Evolutionary conservation across 1,284 basidiomycete genomes (phyloP).

Genomic region (Leccinum variabile): DNA sequence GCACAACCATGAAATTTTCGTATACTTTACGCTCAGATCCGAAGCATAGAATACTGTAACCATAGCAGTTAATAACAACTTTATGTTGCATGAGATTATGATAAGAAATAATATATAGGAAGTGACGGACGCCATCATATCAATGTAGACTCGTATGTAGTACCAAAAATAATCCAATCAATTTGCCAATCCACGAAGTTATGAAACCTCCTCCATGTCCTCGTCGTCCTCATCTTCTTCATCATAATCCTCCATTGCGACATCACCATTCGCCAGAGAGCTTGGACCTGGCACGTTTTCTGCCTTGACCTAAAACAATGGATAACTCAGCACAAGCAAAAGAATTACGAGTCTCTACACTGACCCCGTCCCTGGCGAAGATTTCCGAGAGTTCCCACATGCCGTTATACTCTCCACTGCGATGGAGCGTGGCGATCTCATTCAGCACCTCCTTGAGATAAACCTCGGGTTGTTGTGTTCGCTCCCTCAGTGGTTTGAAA

Average conservation of each 20-base stretch:
- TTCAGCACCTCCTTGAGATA: constrained; percentile 87
- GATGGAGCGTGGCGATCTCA: constrained; percentile 81
- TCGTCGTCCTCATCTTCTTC: constrained; percentile 42
- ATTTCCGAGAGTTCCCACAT: constrained; percentile 48
- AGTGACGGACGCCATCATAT: no score
- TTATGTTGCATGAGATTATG: no score
- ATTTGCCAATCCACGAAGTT: not conserved
- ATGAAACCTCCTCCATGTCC: constrained; percentile 59
- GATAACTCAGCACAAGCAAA: constrained; percentile 32
- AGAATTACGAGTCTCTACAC: constrained; percentile 25
- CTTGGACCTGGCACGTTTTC: constrained; percentile 53
- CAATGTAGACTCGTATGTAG: not conserved
- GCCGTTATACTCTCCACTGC: constrained; percentile 74
- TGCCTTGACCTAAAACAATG: constrained; percentile 49
- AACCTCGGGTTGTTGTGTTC: constrained; percentile 87
- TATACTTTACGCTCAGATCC: no score
- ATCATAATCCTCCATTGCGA: constrained; percentile 45
- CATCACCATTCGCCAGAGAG: constrained; percentile 28
- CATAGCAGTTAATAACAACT: no score
- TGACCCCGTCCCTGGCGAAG: constrained; percentile 63
- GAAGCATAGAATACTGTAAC: no score
- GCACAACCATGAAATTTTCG: not conserved
- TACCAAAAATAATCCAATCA: not conserved
- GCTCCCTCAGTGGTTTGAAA: constrained; percentile 76
- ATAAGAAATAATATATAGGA: no score